Base-by-base conservation (phyloP, 352 stramenopile species). In the Saprolegnia diclina region DNA sequence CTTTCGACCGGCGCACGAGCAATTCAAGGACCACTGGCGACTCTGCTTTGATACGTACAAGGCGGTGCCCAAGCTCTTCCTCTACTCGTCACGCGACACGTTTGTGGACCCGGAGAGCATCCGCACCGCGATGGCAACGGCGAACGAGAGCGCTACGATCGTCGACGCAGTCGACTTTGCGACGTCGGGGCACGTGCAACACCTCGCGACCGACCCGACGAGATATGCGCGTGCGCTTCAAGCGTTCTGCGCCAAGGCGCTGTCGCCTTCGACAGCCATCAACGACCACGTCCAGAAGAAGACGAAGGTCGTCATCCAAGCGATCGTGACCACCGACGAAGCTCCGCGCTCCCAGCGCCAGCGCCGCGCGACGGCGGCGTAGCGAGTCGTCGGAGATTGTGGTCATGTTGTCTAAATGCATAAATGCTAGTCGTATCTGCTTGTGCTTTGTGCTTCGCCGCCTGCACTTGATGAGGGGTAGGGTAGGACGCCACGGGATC, bases 91-190 rank as follows among this genome's bases (percentile, higher is more conserved):
- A 10, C 10, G 18, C 29, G 54, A 62, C 24, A 26, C 54, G 24
- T 40, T 62, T 24, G 24, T 62, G 11, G 21, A 32, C 10, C 9
- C 54, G 6, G 32, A 38, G 5, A 16, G 18, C 24, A 18, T 62
- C 18, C 21, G 35, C 9, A 11, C 22, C 22, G 48, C 48, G 18
- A 55, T 55, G 7, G 48, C 48, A 13, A 26, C 48, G 11, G 48
- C 48, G 5, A 6, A 55, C 2, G 54, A 32, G 5, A 22, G 19
- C 53, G 29, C 7, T 11, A 24, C 13, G 19, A 26, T 21, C 2
- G 54, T 62, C 29, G 5, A 32, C 5, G 54, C 26, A 13, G 54
- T 62, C 22, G 54, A 62, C 54, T 62, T 62, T 44, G 29, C 44
- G 32, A 16, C 26, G 18, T 62, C 54, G 26, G 29, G 9, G 19